Conservation (phyloP, 129 eudicot genomes). For the Pulicaria dysenterica region DNA sequence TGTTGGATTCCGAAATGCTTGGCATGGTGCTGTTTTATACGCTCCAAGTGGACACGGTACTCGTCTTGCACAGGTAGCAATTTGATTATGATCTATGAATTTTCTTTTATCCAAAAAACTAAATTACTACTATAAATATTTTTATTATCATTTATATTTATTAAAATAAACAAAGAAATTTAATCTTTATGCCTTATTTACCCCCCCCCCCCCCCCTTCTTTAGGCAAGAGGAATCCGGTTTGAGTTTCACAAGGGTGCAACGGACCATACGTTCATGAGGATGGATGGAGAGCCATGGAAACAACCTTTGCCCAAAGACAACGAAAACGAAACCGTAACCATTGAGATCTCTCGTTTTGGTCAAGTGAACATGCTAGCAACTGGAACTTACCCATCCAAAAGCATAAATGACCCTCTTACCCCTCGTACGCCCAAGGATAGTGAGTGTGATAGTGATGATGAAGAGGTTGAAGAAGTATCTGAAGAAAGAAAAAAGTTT, state of each 20-base stretch:
- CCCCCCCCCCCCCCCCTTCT: too few relatives aligned
- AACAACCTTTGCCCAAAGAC: conserved; percentile 69
- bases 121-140: neutral
- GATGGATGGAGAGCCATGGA: conserved; percentile 87
- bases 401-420: conserved; percentile 49
- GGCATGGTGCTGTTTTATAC: conserved; percentile 92
- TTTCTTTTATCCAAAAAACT: neutral
- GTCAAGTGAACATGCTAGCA: conserved; percentile 67
- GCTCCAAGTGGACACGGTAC: conserved; percentile 94
- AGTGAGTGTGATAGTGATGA: conserved; percentile 42
- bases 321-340: conserved; percentile 60
- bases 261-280: conserved; percentile 71
- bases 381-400: conserved; percentile 40
- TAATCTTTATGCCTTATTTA: too few relatives aligned
- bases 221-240: conserved; percentile 62
- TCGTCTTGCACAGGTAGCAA: conserved; percentile 94
- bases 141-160: too few relatives aligned
- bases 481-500: conserved; percentile 63
- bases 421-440: conserved; percentile 47
- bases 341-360: conserved; percentile 61
- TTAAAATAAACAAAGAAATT: too few relatives aligned
- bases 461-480: conserved; percentile 40
- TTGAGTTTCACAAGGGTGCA: conserved; percentile 63
- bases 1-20: conserved; percentile 96
- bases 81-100: neutral